Base-by-base conservation (phyloP, 257 asterid species). In the Nicotiana noctiflora region DNA sequence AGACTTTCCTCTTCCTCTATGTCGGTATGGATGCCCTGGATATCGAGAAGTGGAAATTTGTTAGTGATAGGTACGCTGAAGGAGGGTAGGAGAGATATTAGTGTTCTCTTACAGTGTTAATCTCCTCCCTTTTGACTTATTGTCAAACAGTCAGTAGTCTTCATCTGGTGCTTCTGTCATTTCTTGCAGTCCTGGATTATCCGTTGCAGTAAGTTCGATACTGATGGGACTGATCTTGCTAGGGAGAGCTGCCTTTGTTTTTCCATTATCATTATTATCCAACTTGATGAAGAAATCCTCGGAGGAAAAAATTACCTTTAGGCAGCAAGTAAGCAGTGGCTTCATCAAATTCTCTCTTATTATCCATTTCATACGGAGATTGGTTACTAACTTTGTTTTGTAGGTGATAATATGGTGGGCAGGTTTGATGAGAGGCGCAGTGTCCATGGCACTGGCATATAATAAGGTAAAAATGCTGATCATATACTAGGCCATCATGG, bases 11-110 rank as follows among this genome's bases (percentile, higher is more conserved):
- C 80, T 87, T 85, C 80, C 90, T 87, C 56, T 87, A 87, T 78
- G 90, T 87, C 52, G 90, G 90, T 81, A 87, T 87, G 86, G 90
- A 87, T 84, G 90, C 90, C 29, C 67, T 87, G 86, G 90, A 87
- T 68, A 87, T 87, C 1, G 90, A 87, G 76, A 85, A 85, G 78
- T 87, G 90, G 90, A 81, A 65, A 21, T 80, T 79, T 53, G 84
- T 87, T 4, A 76, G 84, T 51, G 81, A 83, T 66, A 85, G 90
- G 90, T 87, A 87, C 29, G 79, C 31, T 9, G 37, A 51, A 53
- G 57, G 44, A 32, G 31, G n/a, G 2, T 44, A 40, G 23, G 23
- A 8, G 8, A 74, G 25, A 49, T 13, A 23, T 49, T 14, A 21
- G 78, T 44, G 44, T 70, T 21, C 32, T 44, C 59, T 44, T 44